A percentile compares a stretch with the other conserved stretches of the same genome.
Conservation (phyloP, 495 filamentous ascomycete species). For the Neurospora discreta region DNA sequence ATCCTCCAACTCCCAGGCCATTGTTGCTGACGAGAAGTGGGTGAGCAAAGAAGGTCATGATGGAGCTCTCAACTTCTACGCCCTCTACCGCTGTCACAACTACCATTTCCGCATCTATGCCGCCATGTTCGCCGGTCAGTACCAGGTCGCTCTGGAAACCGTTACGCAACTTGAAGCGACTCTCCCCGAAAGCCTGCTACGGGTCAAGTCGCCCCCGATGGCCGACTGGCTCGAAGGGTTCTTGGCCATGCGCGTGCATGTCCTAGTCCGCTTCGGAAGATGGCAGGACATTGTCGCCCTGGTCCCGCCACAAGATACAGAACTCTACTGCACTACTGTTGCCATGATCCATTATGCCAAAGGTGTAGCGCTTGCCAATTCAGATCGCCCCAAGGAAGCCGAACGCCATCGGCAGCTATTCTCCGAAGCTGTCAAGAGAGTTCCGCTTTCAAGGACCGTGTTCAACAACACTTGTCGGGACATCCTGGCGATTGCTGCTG, state of each 20-base stretch:
- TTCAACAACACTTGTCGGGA: slow-evolving; percentile 56
- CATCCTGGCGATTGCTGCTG: slow-evolving; percentile 45
- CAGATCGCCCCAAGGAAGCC: slow-evolving; percentile 35
- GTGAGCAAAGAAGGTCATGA: slow-evolving; percentile 25
- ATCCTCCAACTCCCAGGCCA: slow-evolving; percentile 50
- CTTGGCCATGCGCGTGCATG: slow-evolving; percentile 49
- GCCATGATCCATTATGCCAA: slow-evolving; percentile 56
- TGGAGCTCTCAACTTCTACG: slow-evolving; percentile 52
- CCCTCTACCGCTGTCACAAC: slow-evolving; percentile 54
- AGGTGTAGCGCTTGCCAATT: slow-evolving; percentile 50
- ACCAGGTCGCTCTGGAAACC: slow-evolving; percentile 43
- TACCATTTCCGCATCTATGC: slow-evolving; percentile 60
- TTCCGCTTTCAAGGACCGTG: slow-evolving; percentile 43
- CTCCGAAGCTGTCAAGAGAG: slow-evolving; percentile 27
- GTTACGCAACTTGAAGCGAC: slow-evolving; percentile 38
- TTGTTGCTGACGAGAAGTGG: slow-evolving; percentile 50
- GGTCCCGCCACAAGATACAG: slow-evolving; percentile 35
- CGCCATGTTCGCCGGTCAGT: slow-evolving; percentile 58
- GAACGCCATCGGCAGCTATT: slow-evolving; percentile 35
- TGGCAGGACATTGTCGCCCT: slow-evolving; percentile 49
- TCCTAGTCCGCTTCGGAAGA: slow-evolving; percentile 52
- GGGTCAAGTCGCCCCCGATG: slow-evolving; percentile 53
- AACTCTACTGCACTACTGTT: slow-evolving; percentile 50
- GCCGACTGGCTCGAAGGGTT: slow-evolving; percentile 64
- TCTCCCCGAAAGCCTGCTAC: slow-evolving; percentile 49